Percentiles rank a stretch among this genome's conserved stretches.
phyloP scores from a whole-genome alignment of 139 green algal genomes.

The Chlorella sp. region DNA sequence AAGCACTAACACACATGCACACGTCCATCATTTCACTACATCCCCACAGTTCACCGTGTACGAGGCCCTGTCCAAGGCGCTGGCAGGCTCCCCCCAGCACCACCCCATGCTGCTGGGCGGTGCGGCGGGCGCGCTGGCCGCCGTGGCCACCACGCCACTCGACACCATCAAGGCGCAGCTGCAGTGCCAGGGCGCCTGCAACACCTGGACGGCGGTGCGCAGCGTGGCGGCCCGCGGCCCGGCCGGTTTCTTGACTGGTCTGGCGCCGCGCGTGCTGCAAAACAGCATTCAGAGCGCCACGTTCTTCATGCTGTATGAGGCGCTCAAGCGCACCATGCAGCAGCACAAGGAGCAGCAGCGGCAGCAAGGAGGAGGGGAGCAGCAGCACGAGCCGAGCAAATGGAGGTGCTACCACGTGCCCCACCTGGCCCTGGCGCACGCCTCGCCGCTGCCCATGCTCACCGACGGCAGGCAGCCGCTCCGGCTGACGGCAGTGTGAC shows the following conservation, averaged over 20 bases:
- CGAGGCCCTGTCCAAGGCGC: slow-evolving; percentile 27
- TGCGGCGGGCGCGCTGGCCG: slow-evolving; percentile 48
- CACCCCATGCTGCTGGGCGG: slow-evolving; percentile 31
- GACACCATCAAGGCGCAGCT: slow-evolving; percentile 70
- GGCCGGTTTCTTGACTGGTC: slow-evolving; percentile 40
- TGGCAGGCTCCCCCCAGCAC: slow-evolving; percentile 6
- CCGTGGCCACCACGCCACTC: slow-evolving; percentile 62
- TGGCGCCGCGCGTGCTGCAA: slow-evolving; percentile 47
- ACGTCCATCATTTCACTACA: background rate
- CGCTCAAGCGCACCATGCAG: too few relatives aligned
- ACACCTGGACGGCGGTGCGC: background rate
- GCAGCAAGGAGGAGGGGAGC: too few relatives aligned
- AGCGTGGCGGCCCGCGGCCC: slow-evolving; percentile 10
- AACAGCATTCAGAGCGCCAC: background rate
- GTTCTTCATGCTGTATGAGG: background rate
- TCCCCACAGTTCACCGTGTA: slow-evolving; percentile 51
- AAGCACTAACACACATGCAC: background rate
- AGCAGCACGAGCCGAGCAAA: too few relatives aligned
- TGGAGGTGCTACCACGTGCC: too few relatives aligned
- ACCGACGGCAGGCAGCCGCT: too few relatives aligned
- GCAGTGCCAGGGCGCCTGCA: slow-evolving; percentile 46
- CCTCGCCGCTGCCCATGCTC: too few relatives aligned
- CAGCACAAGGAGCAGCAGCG: too few relatives aligned
- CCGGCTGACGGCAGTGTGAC: too few relatives aligned
- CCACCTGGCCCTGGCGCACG: too few relatives aligned